Base-by-base conservation (phyloP, 2,329 filamentous ascomycete species). In the Cadophora sp. region DNA sequence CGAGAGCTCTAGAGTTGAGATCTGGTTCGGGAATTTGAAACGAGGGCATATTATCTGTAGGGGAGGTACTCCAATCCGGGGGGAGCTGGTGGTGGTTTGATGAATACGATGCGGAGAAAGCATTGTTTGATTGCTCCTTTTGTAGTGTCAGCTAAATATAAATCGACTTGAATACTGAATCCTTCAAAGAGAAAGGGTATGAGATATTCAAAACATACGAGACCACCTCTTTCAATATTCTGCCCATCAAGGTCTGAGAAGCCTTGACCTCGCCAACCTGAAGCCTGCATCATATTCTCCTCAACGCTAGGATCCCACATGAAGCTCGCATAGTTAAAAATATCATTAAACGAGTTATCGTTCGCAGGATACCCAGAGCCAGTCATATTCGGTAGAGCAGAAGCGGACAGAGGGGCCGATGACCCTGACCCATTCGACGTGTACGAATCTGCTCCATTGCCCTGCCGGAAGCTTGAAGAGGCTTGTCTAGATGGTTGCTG, bases 301-400 rank as follows among this genome's bases (percentile, higher is more conserved):
- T 56, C 79, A 76, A 62, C 45, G 4, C 74, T 75, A 3, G 77
- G 75, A 64, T 83, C 79, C 82, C 81, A 83, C 80, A 83, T 81
- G 73, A 83, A 83, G 71, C 79, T 82, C 39, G 81, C 81, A 68
- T 82, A 83, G 73, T 82, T 81, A 68, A 83, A 83, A 20, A 81
- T 76, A 68, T 83, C 78, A 48, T 71, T 68, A 22, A 71, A 71
- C 5, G 67, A 59, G 7, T 48, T 55, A 50, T 67, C 62, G 20
- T 61, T 33, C 3, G 51, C 39, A 41, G 45, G 4, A 18, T 64
- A 41, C 18, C 47, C 55, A 2, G 56, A 48, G 27, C 18, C 5
- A 39, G n/a, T 48, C 50, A 56, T 27, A n/a, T 36, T 47, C 14
- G 27, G n/a, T 33, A 68, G 53, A 27, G 58, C 66, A 24, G 30